Base-by-base conservation (phyloP, 176 grass and related monocot genomes). In the Aegilops tauschii region DNA sequence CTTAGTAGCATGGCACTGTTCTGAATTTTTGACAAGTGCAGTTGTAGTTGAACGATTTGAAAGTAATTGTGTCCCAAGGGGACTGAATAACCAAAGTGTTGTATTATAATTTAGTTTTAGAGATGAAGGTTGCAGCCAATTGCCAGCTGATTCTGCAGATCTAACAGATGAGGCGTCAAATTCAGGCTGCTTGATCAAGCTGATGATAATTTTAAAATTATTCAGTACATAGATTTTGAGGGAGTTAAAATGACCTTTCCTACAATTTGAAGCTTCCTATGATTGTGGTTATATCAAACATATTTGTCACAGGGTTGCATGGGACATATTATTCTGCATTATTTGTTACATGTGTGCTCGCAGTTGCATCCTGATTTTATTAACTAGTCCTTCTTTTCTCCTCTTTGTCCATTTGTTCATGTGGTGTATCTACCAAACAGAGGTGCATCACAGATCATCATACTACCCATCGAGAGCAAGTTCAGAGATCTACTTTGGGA, bases 191-290 rank as follows among this genome's bases (percentile, higher is more conserved):
- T 12, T 54, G 28, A 76, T 69, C 61, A 54, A 81, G 64, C 34
- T 56, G 72, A 40, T 30, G 68, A 52, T 64, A 82, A 76, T 17
- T 37, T 16, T 14, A 54, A 64, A 82, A 67, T 61, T 69, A 69
- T 11, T 34, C 39, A n/a, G 54, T 14, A 27, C 66, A 71, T 65
- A 85, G 62, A 62, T 75, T 74, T 69, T 82, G 78, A 58, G 74
- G 74, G 64, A 62, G 61, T 45, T 77, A 82, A 77, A 1, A n/a
- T 4, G 86, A 82, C 86, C 77, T 88, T 88, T 91, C 78, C 49
- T 70, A 54, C 71, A 65, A 68, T 85, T 64, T 88, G 63, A 91
- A 85, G 90, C 77, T 68, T 88, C 76, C 63, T 82, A 88, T 85
- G 86, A 84, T 81, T 87, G 89, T 62, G 49, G 85, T 91, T 80